A percentile compares a stretch with the other conserved stretches of the same genome.
These are phyloP conservation scores for Boletus coccyginus DNA, from an alignment of 768 basidiomycete species.

Conservation along the genomic window DNA sequence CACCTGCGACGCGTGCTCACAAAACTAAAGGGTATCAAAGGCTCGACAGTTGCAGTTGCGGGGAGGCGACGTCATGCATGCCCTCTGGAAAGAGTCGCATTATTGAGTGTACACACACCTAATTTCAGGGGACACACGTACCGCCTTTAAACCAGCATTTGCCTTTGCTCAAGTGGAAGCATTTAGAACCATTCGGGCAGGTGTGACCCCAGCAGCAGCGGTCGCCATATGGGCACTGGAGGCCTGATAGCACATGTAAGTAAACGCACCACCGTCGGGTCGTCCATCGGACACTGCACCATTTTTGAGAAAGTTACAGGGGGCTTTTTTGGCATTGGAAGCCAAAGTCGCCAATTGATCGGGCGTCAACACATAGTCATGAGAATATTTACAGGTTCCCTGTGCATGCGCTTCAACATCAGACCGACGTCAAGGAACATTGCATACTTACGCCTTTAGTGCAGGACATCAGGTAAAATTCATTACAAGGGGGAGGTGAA, in stretches of 20 bases:
- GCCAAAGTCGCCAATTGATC: slow-evolving; percentile 73
- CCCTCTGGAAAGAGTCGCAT: slow-evolving; percentile 29
- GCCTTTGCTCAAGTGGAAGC: slow-evolving; percentile 67
- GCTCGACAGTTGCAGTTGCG: slow-evolving; percentile 13
- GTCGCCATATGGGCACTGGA: slow-evolving; percentile 72
- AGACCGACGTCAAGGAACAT: slow-evolving; percentile 1
- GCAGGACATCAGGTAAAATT: slow-evolving; percentile 79
- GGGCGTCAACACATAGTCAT: slow-evolving; percentile 69
- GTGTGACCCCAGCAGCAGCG: slow-evolving; percentile 82
- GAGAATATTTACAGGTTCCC: slow-evolving; percentile 80
- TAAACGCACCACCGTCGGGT: not conserved
- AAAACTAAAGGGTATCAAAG: slow-evolving; percentile 21
- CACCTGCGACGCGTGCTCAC: not conserved
- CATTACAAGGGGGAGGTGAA: slow-evolving; percentile 82
- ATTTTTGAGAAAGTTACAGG: slow-evolving; percentile 82
- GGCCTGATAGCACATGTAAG: slow-evolving; percentile 39
- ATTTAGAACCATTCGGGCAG: slow-evolving; percentile 76
- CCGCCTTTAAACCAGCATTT: slow-evolving; percentile 88
- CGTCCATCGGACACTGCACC: slow-evolving; percentile 37
- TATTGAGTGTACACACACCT: slow-evolving; percentile 1
- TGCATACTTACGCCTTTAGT: slow-evolving; percentile 61
- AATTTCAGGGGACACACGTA: slow-evolving; percentile 25
- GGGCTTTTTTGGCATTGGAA: slow-evolving; percentile 79
- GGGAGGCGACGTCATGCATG: slow-evolving; percentile 35
- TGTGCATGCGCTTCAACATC: slow-evolving; percentile 25